A percentile compares a stretch with the other conserved stretches of the same genome.
Conservation (phyloP, 1,139 yeast species). For the Debaryomyces subglobosus region DNA sequence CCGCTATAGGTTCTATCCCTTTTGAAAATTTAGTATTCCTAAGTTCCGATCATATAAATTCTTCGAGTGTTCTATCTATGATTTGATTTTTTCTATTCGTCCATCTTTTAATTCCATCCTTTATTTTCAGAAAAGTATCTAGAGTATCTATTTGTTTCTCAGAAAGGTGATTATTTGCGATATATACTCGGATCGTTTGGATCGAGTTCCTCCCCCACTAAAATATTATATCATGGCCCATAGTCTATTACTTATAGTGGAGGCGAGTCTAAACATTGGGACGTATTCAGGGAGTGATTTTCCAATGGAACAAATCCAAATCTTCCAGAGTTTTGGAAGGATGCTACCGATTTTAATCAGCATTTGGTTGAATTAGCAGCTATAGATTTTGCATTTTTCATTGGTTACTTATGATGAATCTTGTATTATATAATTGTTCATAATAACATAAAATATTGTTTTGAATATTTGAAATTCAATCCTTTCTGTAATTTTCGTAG, state of each 20-base stretch:
- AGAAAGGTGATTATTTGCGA: no score
- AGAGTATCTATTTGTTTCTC: no score
- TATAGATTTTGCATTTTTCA: constrained; percentile 24
- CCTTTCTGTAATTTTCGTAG: no score
- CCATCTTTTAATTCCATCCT: no score
- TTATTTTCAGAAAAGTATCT: no score
- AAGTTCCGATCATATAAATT: no score
- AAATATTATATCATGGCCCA: no score
- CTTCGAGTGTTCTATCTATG: no score
- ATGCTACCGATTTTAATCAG: constrained; percentile 19
- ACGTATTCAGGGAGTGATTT: constrained; percentile 19
- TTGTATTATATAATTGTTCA: constrained; percentile 12
- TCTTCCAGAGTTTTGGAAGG: constrained; percentile 30
- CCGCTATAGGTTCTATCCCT: no score
- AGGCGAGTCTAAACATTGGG: constrained; percentile 20
- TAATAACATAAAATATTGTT: neutral
- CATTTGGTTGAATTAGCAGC: constrained; percentile 31
- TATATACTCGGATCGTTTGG: no score
- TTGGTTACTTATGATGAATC: constrained; percentile 27
- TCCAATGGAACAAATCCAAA: constrained; percentile 29
- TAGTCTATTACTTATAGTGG: constrained; percentile 19
- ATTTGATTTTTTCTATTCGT: no score
- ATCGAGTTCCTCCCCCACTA: neutral
- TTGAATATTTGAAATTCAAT: neutral
- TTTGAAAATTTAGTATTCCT: no score